Evolutionary conservation across 2,329 filamentous ascomycete genomes (phyloP), one percentile per base, ranked within the genome.

Genomic region (Pseudopyricularia cyperi): DNA sequence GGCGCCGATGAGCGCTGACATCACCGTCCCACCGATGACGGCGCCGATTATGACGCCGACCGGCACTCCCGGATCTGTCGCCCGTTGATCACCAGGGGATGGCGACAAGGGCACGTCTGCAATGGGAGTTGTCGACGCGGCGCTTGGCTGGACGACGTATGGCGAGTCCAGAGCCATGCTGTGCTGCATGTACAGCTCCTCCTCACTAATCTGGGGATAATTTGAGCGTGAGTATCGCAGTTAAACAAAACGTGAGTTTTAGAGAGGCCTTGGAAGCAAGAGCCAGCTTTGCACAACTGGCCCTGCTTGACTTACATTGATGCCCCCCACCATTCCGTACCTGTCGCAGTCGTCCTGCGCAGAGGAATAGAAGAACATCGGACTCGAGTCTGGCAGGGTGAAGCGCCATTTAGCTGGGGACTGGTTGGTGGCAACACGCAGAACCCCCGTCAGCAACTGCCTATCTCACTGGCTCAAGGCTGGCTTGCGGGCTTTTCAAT

Each of bases 341-440:
- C 70, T 65, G 60, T 52, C 48, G 34, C 53, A 52, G 57, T 61
- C 63, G 30, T 55, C 66, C 52, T 71, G 68, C 2, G 22, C 49
- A 4, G 68, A 65, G 62, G 70, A 73, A 63, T 73, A 74, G 61
- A 66, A 71, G 64, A 70, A 69, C 32, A 71, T 63, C 14, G 71
- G 70, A 54, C 67, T 66, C 7, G 60, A 62, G 53, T 67, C 64
- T 53, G 63, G 66, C 56, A 74, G 61, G 39, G 64, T 65, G 52
- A 74, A 67, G 22, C 65, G 67, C 60, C 71, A 74, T 44, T 48
- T 66, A 66, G 30, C 69, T 58, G 49, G 63, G 50, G 52, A 60
- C 32, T 28, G 39, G 14, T 9, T 42, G 11, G 30, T 35, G 17
- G 35, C 34, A 14, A 42, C 8, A 19, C n/a, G 1, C 9, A 32